These are phyloP conservation scores for Forsythia viridissima DNA, from an alignment of 257 asterid genomes.

Conservation along the genomic window DNA sequence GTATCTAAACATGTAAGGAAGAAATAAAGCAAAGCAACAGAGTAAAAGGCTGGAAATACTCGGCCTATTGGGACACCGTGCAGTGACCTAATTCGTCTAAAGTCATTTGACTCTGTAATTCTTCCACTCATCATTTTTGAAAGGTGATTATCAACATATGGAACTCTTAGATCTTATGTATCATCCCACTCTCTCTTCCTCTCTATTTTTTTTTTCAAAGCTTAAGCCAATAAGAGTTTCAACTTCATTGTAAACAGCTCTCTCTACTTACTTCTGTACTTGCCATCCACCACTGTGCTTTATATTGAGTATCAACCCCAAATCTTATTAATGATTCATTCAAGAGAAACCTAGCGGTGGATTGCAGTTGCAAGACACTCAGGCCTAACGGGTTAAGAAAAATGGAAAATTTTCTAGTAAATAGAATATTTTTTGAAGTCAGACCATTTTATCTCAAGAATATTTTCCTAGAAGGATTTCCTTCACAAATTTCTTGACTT, in stretches of 20 bases:
- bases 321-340: neutral
- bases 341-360: neutral
- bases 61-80: neutral
- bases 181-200: neutral
- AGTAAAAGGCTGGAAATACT: neutral
- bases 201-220: neutral
- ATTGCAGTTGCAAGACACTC: neutral
- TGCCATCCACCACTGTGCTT: neutral
- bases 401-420: no score
- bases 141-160: neutral
- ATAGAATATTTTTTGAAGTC: neutral
- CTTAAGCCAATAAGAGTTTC: neutral
- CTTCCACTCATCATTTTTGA: neutral
- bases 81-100: neutral
- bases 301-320: neutral
- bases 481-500: conserved; percentile 5
- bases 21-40: neutral
- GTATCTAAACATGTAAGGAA: neutral
- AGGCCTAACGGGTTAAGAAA: neutral
- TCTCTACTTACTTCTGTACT: no score
- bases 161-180: neutral
- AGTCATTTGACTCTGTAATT: neutral
- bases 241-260: no score
- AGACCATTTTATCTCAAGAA: neutral
- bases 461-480: neutral